phyloP scores from a whole-genome alignment of 306 rosid genomes.

The Malus asiatica region DNA sequence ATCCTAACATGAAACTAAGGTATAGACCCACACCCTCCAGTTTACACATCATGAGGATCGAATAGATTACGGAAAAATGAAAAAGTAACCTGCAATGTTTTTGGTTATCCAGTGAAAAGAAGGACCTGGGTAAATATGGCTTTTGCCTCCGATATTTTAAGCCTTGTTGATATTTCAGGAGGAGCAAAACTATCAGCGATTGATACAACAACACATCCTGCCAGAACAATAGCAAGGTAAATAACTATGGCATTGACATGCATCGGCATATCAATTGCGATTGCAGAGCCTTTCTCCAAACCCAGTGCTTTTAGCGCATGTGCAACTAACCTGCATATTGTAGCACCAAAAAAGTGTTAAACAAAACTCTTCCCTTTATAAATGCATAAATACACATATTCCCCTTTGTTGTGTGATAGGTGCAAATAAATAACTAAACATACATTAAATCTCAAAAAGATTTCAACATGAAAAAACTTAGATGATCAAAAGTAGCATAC shows the following conservation, averaged over 20 bases:
- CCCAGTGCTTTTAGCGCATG: slow-evolving; percentile 60
- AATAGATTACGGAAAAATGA: not conserved
- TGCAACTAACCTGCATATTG: slow-evolving; percentile 72
- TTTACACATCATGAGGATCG: not conserved
- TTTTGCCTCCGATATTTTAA: slow-evolving; percentile 75
- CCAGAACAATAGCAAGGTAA: slow-evolving; percentile 85
- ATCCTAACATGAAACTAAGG: not conserved
- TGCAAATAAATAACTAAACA: not conserved
- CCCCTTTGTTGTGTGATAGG: not conserved
- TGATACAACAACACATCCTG: slow-evolving; percentile 80
- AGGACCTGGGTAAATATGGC: slow-evolving; percentile 85
- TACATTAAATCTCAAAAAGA: not conserved
- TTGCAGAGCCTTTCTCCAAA: slow-evolving; percentile 78
- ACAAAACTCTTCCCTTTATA: slow-evolving; percentile 4
- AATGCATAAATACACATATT: not conserved
- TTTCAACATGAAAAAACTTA: not conserved
- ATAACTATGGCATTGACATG: slow-evolving; percentile 65
- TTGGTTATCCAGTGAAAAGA: slow-evolving; percentile 5
- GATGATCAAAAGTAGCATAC: slow-evolving; percentile 35
- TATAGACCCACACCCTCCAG: not conserved
- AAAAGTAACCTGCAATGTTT: not conserved
- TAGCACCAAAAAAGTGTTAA: slow-evolving; percentile 5
- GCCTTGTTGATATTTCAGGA: slow-evolving; percentile 78
- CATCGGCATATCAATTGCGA: slow-evolving; percentile 98
- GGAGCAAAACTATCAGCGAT: slow-evolving; percentile 98